Base-by-base conservation (phyloP, 495 filamentous ascomycete species). In the Sabuloglossum arenarium region DNA sequence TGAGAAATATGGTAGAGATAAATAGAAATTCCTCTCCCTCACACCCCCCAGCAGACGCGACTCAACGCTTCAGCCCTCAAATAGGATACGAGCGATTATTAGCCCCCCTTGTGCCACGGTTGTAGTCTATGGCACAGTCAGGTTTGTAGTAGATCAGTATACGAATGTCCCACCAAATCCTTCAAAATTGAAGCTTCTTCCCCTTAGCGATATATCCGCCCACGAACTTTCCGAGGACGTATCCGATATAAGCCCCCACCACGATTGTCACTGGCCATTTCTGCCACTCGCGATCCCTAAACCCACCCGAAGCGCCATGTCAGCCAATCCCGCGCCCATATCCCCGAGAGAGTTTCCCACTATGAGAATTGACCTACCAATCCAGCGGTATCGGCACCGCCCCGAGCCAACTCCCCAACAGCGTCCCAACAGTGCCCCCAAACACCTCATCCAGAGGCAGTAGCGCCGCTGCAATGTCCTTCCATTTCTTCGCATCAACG, bases 321-420 rank as follows among this genome's bases (percentile, higher is more conserved):
- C 30, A 29, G 28, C 34, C 45, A 28, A 19, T 30, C 12, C 32
- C 16, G 11, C 3, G 21, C 24, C 24, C n/a, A n/a, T n/a, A n/a
- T n/a, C n/a, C n/a, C n/a, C n/a, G n/a, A n/a, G n/a, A n/a, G n/a
- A n/a, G n/a, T n/a, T n/a, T n/a, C n/a, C n/a, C n/a, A n/a, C n/a
- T n/a, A n/a, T n/a, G n/a, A n/a, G n/a, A n/a, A n/a, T 5, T 30
- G 42, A 73, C 73, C 63, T 73, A 86, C 87, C 89, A 96, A 66
- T 96, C 91, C 59, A 98, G 70, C 21, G 91, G 93, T 64, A 98
- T 97, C 0, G 93, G 93, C 32, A 96, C 80, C 11, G 84, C 84
- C 3, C 84, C 84, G n/a, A 84, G 59, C 84, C 84, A 88, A 39
- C 76, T 79, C 5, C 84, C 84, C 3, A 79, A 53, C n/a, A 80